Base-by-base conservation (phyloP, 2,329 filamentous ascomycete genomes). In the Trichoderma brevicompactum region DNA sequence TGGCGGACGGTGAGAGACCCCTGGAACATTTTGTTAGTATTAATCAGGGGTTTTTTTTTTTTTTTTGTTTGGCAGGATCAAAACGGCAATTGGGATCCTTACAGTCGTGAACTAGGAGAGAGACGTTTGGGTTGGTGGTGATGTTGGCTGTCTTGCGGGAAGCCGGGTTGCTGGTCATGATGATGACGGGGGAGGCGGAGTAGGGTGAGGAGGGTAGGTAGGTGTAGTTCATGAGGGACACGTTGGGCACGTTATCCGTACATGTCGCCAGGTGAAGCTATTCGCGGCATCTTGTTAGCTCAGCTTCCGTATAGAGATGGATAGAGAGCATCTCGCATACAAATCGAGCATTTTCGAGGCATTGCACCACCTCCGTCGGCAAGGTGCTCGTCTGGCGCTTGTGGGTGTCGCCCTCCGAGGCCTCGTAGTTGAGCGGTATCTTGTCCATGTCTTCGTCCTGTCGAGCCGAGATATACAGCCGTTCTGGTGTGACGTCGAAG, bases 191-290 rank as follows among this genome's bases (percentile, higher is more conserved):
- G n/a, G 81, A 79, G 59, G 84, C 74, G 44, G 86, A 85, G 77
- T 88, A 90, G 44, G 88, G 89, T 15, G 91, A 92, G 6, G 85
- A 88, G 44, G 93, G 90, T 23, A 99, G 90, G 80, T 97, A 98
- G 74, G 95, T 98, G 82, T 98, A 98, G 82, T 96, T 97, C 95
- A 99, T 99, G 69, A 99, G 87, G 43, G 93, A 96, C 70, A 98
- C 92, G 77, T 98, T 92, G 9, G 95, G 95, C 69, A 88, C 83
- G 73, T 95, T 90, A 70, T 90, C 84, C 71, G 88, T 88, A 77
- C 91, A 96, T 65, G 95, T 99, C 72, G 95, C 94, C 61, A 99
- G 90, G 79, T 99, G 95, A 70, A 99, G 92, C 93, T 97, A 73
- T 71, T 52, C 58, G 46, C 48, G 23, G 9, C 12, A 58, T 36